These are phyloP conservation scores for Lentinula novae-zelandiae DNA, from an alignment of 1,284 basidiomycete species.

Conservation along the genomic window DNA sequence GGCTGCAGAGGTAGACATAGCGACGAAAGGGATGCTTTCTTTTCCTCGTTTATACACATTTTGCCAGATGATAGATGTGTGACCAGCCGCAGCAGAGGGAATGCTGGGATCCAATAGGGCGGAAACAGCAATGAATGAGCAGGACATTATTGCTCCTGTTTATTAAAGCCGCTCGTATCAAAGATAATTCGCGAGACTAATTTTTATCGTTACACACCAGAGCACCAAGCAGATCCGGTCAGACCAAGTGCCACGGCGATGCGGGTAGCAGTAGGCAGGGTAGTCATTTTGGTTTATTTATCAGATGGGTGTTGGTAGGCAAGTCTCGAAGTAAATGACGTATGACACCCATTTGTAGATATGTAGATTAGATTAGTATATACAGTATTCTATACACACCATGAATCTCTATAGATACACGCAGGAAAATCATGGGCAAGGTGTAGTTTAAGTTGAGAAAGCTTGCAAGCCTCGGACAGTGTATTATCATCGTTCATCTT, in stretches of 20 bases:
- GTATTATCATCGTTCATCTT: no score
- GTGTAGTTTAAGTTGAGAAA: no score
- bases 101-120: not conserved
- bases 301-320: not conserved
- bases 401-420: no score
- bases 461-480: no score
- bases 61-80: not conserved
- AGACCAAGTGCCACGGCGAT: slow-evolving; percentile 4
- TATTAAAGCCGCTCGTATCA: not conserved
- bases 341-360: no score
- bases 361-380: no score
- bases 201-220: not conserved
- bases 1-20: not conserved
- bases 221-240: slow-evolving; percentile 8
- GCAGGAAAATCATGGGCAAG: no score
- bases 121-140: not conserved
- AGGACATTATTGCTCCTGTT: slow-evolving; percentile 6
- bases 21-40: not conserved
- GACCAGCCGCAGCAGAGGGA: not conserved
- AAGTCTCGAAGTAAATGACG: not conserved
- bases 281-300: not conserved
- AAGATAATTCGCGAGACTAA: not conserved
- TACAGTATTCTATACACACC: no score
- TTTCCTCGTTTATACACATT: slow-evolving; percentile 1
- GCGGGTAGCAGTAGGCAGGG: slow-evolving; percentile 1